These are phyloP conservation scores for Hanseniaspora hatyaiensis DNA, from an alignment of 805 yeast species.

Conservation along the genomic window DNA sequence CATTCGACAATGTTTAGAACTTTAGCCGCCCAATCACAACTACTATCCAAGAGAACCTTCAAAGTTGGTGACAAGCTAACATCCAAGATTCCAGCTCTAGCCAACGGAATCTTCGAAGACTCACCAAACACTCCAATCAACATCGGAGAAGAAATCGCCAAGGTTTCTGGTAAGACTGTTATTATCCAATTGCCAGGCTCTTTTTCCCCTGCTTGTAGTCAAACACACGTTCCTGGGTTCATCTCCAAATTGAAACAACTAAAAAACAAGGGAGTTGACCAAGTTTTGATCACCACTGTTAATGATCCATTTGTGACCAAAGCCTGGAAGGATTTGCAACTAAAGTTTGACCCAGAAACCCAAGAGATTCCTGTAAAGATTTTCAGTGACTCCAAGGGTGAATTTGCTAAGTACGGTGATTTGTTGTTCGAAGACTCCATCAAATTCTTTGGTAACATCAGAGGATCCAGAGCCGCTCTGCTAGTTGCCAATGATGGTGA, in stretches of 20 bases:
- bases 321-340: slow-evolving; percentile 53
- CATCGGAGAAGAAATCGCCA: slow-evolving; percentile 37
- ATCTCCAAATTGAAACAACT: slow-evolving; percentile 41
- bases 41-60: slow-evolving; percentile 23
- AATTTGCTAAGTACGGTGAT: slow-evolving; percentile 54
- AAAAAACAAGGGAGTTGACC: slow-evolving; percentile 52
- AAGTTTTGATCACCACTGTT: slow-evolving; percentile 58
- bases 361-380: slow-evolving; percentile 35
- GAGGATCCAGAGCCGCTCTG: slow-evolving; percentile 67
- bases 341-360: slow-evolving; percentile 21
- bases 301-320: slow-evolving; percentile 78
- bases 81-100: slow-evolving; percentile 35
- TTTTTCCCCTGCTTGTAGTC: slow-evolving; percentile 72
- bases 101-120: slow-evolving; percentile 32
- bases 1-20: slow-evolving; percentile 8
- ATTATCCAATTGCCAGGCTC: slow-evolving; percentile 73
- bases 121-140: slow-evolving; percentile 55
- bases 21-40: neutral
- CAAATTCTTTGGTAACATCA: slow-evolving; percentile 59
- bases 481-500: slow-evolving; percentile 57
- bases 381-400: slow-evolving; percentile 72
- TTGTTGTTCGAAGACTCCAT: slow-evolving; percentile 58
- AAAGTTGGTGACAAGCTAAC: slow-evolving; percentile 55
- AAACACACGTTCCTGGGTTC: slow-evolving; percentile 60
- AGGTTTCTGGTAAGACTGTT: slow-evolving; percentile 37